Evolutionary conservation across 2,329 filamentous ascomycete genomes (phyloP).

Genomic region (Chaetomiaceae sp.): DNA sequence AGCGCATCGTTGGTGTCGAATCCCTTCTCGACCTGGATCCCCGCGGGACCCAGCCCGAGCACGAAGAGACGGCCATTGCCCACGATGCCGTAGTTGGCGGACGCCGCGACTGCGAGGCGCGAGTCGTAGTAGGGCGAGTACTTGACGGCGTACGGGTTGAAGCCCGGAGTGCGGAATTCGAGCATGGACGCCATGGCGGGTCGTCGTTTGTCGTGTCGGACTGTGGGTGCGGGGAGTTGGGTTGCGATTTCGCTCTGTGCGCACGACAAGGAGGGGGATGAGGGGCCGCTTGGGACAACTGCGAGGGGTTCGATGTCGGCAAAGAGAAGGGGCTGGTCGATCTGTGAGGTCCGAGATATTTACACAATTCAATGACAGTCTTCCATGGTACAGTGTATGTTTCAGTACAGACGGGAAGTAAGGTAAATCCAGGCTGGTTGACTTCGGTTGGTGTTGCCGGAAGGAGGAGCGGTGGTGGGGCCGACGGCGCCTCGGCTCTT

Average conservation of each 20-base stretch:
- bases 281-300: neutral
- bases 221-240: too few species aligned
- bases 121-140: constrained; percentile 99
- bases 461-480: constrained; percentile 10
- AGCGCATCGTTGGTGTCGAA: constrained; percentile 97
- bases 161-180: constrained; percentile 88
- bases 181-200: constrained; percentile 61
- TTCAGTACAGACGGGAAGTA: too few species aligned
- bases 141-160: constrained; percentile 94
- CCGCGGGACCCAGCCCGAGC: constrained; percentile 74
- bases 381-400: too few species aligned
- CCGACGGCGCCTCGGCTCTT: constrained; percentile 22
- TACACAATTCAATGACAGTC: too few species aligned
- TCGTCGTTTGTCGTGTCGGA: neutral
- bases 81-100: constrained; percentile 95
- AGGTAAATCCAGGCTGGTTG: neutral
- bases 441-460: neutral
- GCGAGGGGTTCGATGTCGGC: neutral
- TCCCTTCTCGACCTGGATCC: constrained; percentile 80
- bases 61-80: constrained; percentile 90
- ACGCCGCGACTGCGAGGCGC: constrained; percentile 79
- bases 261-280: neutral
- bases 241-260: constrained; percentile 3
- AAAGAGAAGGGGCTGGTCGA: too few species aligned
- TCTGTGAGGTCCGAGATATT: too few species aligned